Conservation (phyloP, 2,329 filamentous ascomycete species). For the Claviceps maximensis region DNA sequence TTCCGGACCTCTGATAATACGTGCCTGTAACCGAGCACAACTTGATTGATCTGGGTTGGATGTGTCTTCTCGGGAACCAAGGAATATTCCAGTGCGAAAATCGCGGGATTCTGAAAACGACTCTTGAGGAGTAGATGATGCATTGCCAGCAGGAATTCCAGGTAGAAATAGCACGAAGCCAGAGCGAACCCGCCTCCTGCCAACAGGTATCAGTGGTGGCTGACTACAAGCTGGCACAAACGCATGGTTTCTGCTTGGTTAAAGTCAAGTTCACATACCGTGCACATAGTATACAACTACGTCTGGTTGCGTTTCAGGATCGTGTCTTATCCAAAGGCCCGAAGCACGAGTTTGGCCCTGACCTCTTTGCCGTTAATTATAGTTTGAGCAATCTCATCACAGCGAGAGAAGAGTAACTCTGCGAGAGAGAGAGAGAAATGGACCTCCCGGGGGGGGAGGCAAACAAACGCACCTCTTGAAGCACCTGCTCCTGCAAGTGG, state of each 20-base stretch:
- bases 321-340: constrained; percentile 57
- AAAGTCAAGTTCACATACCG: constrained; percentile 29
- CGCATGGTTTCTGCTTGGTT: background rate
- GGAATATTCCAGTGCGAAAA: constrained; percentile 71
- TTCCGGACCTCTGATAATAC: constrained; percentile 46
- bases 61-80: constrained; percentile 63
- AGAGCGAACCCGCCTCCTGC: constrained; percentile 69
- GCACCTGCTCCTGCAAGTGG: constrained; percentile 42
- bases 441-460: too few species aligned
- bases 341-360: constrained; percentile 30
- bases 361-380: constrained; percentile 2
- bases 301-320: constrained; percentile 50
- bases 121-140: constrained; percentile 47
- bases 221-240: background rate
- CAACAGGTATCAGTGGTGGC: background rate
- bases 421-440: background rate
- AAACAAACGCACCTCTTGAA: constrained; percentile 16
- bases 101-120: constrained; percentile 61
- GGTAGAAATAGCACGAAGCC: constrained; percentile 72
- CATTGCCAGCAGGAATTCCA: constrained; percentile 70
- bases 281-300: constrained; percentile 74
- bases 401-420: too few species aligned
- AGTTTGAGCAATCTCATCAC: background rate
- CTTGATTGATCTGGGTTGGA: constrained; percentile 60
- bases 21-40: constrained; percentile 56